A percentile compares a stretch with the other conserved stretches of the same genome.
These are phyloP conservation scores for Parasarocladium wereldwijsianum DNA, from an alignment of 2,329 filamentous ascomycete species.

Conservation along the genomic window DNA sequence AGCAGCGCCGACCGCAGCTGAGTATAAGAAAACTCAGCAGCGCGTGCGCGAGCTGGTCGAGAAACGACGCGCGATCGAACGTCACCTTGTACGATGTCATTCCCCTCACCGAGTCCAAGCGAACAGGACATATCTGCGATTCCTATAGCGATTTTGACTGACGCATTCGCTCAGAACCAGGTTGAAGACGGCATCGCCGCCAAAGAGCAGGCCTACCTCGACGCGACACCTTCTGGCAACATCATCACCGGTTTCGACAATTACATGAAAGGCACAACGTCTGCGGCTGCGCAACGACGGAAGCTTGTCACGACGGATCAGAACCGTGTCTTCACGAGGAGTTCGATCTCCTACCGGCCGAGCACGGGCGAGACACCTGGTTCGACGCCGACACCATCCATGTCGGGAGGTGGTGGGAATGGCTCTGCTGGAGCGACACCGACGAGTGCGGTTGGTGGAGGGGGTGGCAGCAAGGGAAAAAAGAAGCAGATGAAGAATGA, in stretches of 20 bases:
- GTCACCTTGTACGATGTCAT: constrained; percentile 19
- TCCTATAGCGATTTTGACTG: no score
- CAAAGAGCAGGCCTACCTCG: constrained; percentile 77
- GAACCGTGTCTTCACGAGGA: constrained; percentile 59
- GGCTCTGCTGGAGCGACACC: constrained; percentile 38
- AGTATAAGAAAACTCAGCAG: constrained; percentile 35
- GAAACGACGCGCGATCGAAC: constrained; percentile 22
- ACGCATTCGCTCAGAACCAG: constrained; percentile 18
- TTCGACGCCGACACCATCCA: constrained; percentile 39
- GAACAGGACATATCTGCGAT: no score
- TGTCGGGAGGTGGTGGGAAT: constrained; percentile 31
- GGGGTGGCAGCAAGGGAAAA: constrained; percentile 30
- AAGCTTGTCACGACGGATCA: constrained; percentile 51
- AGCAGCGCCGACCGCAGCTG: constrained; percentile 23
- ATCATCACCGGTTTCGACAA: constrained; percentile 97
- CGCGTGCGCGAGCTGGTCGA: constrained; percentile 32
- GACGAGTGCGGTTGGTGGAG: constrained; percentile 32
- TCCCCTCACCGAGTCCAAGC: no score
- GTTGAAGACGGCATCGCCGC: constrained; percentile 70
- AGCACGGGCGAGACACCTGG: constrained; percentile 27
- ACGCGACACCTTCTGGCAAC: constrained; percentile 79
- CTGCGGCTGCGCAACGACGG: constrained; percentile 47
- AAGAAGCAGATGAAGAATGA: constrained; percentile 37
- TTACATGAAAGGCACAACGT: constrained; percentile 78
- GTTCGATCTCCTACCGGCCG: constrained; percentile 46